These are phyloP conservation scores for Neolentinus lepideus DNA, from an alignment of 1,284 basidiomycete genomes.

Conservation along the genomic window DNA sequence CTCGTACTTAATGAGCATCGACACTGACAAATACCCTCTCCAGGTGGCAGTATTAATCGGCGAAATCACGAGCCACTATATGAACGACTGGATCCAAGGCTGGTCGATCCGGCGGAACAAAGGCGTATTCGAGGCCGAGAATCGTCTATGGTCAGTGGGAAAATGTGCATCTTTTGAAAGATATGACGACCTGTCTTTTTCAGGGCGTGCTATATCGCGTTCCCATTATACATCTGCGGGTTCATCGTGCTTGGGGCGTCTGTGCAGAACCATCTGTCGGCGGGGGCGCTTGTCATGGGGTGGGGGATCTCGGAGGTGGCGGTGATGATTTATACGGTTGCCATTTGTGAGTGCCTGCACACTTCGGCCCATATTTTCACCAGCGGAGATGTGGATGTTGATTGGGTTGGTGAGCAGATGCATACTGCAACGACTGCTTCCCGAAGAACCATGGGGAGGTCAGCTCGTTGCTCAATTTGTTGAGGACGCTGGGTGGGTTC, in stretches of 20 bases:
- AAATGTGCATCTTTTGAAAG: slow-evolving; percentile 11
- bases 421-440: slow-evolving; percentile 43
- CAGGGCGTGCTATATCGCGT: slow-evolving; percentile 59
- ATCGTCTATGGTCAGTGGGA: slow-evolving; percentile 46
- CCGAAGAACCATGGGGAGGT: slow-evolving; percentile 52
- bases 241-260: slow-evolving; percentile 54
- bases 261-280: slow-evolving; percentile 48
- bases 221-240: slow-evolving; percentile 57
- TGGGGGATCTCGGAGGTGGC: slow-evolving; percentile 60
- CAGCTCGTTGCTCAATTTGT: slow-evolving; percentile 51
- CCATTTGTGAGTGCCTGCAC: slow-evolving; percentile 37
- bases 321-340: slow-evolving; percentile 61
- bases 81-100: slow-evolving; percentile 64
- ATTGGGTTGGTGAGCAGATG: slow-evolving; percentile 27
- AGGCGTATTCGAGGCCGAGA: slow-evolving; percentile 69
- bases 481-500: slow-evolving; percentile 53
- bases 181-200: neutral
- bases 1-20: neutral
- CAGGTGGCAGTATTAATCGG: slow-evolving; percentile 60
- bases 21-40: neutral
- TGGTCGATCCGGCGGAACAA: slow-evolving; percentile 45
- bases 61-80: slow-evolving; percentile 57
- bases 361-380: slow-evolving; percentile 1
- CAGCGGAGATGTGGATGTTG: too few relatives aligned
- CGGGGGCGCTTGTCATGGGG: slow-evolving; percentile 53